Evolutionary conservation across 495 filamentous ascomycete genomes (phyloP).

Genomic region (Annulohypoxylon maeteangense): DNA sequence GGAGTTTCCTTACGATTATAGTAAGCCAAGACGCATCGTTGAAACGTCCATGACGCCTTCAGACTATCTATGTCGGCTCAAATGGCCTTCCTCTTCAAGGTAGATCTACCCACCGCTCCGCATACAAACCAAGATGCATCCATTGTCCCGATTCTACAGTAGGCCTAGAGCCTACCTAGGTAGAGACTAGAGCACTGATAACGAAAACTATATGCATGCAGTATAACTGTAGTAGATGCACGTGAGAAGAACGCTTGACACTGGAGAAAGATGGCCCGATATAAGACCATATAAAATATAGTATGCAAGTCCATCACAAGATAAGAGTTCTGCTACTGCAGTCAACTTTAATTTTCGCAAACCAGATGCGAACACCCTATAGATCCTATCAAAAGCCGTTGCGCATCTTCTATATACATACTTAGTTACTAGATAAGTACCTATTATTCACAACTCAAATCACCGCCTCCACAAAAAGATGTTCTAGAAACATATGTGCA

Average conservation of each 20-base stretch:
- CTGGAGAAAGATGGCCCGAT: slow-evolving; percentile 5
- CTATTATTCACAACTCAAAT: not conserved
- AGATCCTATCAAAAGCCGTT: not conserved
- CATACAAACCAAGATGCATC: slow-evolving; percentile 22
- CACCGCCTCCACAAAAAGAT: not conserved
- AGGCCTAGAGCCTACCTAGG: no score
- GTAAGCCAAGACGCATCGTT: not conserved
- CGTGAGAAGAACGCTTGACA: slow-evolving; percentile 11
- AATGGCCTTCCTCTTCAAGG: slow-evolving; percentile 35
- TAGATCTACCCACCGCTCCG: slow-evolving; percentile 16
- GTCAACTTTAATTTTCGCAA: not conserved
- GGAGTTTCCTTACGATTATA: not conserved
- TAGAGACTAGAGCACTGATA: slow-evolving; percentile 3
- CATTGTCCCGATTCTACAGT: slow-evolving; percentile 21
- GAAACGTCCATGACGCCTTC: slow-evolving; percentile 23
- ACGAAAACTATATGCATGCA: slow-evolving; percentile 16
- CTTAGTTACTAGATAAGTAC: no score
- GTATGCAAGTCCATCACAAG: slow-evolving; percentile 9
- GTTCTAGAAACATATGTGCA: not conserved
- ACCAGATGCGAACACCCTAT: not conserved
- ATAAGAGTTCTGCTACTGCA: not conserved
- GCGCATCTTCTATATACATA: no score
- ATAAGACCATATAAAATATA: slow-evolving; percentile 9
- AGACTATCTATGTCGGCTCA: slow-evolving; percentile 15
- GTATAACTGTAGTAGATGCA: slow-evolving; percentile 11